A percentile compares a stretch with the other conserved stretches of the same genome.
Evolutionary conservation across 495 filamentous ascomycete species (phyloP).

Genomic region (Aspergillus homomorphus): DNA sequence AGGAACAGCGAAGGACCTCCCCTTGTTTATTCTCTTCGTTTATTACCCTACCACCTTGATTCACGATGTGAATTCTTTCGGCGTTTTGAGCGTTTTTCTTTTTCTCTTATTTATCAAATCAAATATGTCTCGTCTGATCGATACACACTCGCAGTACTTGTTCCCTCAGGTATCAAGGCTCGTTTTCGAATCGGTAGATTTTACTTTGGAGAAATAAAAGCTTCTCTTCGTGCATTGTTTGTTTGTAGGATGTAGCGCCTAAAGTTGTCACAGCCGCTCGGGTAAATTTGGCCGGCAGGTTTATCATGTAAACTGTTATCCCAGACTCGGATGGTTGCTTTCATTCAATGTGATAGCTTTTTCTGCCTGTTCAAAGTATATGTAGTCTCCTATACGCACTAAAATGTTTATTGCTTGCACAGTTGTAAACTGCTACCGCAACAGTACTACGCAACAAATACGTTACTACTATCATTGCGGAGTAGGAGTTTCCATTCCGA

Average conservation of each 20-base stretch:
- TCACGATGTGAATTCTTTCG: constrained; percentile 24
- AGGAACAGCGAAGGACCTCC: constrained; percentile 14
- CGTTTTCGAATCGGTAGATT: constrained; percentile 11
- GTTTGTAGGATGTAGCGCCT: neutral
- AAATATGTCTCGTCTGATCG: constrained; percentile 17
- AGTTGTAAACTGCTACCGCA: too few relatives aligned
- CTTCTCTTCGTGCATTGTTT: neutral
- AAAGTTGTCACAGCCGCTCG: too few relatives aligned
- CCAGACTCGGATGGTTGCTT: too few relatives aligned
- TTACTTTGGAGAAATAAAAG: constrained; percentile 8
- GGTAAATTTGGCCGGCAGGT: too few relatives aligned
- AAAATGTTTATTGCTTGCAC: too few relatives aligned
- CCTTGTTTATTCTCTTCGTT: constrained; percentile 13
- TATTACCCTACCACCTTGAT: constrained; percentile 6
- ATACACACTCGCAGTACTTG: neutral
- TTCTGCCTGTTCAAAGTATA: too few relatives aligned
- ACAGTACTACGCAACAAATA: too few relatives aligned
- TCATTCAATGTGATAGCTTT: too few relatives aligned
- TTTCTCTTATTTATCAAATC: constrained; percentile 8
- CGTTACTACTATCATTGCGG: too few relatives aligned
- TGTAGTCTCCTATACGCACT: too few relatives aligned
- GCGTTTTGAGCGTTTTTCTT: constrained; percentile 38
- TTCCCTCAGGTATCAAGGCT: neutral
- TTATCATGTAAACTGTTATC: too few relatives aligned
- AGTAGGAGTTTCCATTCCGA: too few relatives aligned